A percentile compares a stretch with the other conserved stretches of the same genome.
phyloP scores from a whole-genome alignment of 2,329 filamentous ascomycete genomes.

The Pseudonectria buxi region DNA sequence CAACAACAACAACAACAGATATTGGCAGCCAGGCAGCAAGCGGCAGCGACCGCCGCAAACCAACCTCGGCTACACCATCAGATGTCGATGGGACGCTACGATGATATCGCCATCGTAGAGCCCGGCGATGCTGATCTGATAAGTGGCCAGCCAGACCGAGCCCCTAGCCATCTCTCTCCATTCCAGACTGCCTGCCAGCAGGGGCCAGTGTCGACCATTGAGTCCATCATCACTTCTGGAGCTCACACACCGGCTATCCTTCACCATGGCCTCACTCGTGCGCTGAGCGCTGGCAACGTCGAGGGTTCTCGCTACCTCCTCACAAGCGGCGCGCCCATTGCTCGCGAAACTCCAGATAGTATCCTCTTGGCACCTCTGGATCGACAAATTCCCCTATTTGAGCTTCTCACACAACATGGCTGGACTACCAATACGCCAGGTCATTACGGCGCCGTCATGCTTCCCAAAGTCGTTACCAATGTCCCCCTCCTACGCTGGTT shows the following conservation, averaged over 20 bases:
- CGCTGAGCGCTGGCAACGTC: slow-evolving; percentile 7
- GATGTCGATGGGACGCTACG: too few relatives aligned
- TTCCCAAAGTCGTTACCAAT: slow-evolving; percentile 6
- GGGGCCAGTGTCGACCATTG: slow-evolving; percentile 3
- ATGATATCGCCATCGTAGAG: slow-evolving; percentile 7
- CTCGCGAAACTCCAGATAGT: slow-evolving; percentile 1
- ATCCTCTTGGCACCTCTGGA: slow-evolving; percentile 9
- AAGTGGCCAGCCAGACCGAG: background rate
- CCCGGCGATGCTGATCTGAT: slow-evolving; percentile 4
- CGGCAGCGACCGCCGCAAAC: background rate
- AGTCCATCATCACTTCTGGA: slow-evolving; percentile 3
- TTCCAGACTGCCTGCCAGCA: slow-evolving; percentile 10
- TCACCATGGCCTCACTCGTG: slow-evolving; percentile 6
- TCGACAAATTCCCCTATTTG: slow-evolving; percentile 10
- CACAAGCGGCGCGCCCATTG: slow-evolving; percentile 7
- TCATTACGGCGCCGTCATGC: slow-evolving; percentile 9
- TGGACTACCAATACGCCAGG: slow-evolving; percentile 11
- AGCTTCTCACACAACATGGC: slow-evolving; percentile 5
- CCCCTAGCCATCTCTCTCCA: slow-evolving; percentile 1
- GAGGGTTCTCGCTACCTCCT: slow-evolving; percentile 6
- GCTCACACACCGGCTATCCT: slow-evolving; percentile 6
- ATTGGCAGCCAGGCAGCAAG: background rate
- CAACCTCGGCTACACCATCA: slow-evolving; percentile 3
- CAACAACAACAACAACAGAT: background rate
- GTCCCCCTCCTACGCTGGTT: slow-evolving; percentile 13